Evolutionary conservation across 106 monocot genomes (phyloP).

Genomic region (Dioscorea zingiberensis): DNA sequence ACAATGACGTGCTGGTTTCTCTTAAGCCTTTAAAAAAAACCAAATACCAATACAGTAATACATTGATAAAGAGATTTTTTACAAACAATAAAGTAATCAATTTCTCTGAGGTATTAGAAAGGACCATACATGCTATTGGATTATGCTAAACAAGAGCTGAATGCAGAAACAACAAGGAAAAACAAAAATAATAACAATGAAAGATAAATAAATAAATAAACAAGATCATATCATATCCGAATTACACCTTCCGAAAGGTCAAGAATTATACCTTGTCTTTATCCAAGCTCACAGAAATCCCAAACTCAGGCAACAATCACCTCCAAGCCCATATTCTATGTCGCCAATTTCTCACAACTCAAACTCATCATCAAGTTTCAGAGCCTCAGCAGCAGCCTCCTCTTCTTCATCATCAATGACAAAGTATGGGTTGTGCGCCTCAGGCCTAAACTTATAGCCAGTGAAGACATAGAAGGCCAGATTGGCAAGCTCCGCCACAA

Average conservation of each 20-base stretch:
- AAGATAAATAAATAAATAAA: background rate
- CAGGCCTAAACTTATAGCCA: conserved; percentile 47
- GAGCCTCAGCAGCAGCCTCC: conserved; percentile 49
- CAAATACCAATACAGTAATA: no score
- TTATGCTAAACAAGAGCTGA: background rate
- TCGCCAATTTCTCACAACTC: conserved; percentile 29
- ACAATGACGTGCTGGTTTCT: no score
- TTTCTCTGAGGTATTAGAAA: no score
- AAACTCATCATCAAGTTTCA: conserved; percentile 55
- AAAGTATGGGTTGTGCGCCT: conserved; percentile 52
- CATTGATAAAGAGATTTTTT: no score
- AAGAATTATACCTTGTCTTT: no score
- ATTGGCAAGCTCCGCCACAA: conserved; percentile 47
- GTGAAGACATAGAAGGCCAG: conserved; percentile 57
- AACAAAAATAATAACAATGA: background rate
- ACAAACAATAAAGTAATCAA: no score
- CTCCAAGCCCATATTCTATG: background rate
- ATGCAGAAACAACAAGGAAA: background rate
- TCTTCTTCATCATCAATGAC: conserved; percentile 51
- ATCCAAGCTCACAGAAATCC: background rate
- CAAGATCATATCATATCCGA: background rate
- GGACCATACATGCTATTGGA: no score
- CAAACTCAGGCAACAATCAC: background rate
- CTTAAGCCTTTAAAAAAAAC: no score
- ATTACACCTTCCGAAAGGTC: no score